Evolutionary conservation across 352 stramenopile species (phyloP), one percentile per base, ranked within the genome.

Genomic region (Phytophthora citricola): DNA sequence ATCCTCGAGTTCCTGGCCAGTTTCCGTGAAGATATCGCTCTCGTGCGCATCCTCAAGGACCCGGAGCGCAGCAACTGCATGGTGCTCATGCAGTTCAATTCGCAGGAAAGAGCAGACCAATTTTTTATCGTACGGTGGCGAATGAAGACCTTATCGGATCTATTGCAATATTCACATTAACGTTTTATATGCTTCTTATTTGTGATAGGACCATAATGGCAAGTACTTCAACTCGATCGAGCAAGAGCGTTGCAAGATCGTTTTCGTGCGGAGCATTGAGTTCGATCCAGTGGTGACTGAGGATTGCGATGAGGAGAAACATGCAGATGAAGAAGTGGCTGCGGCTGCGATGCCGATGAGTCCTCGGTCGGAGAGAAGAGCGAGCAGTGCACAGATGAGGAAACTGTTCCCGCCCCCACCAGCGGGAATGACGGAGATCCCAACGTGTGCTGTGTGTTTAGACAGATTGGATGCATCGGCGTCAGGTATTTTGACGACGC

Each of bases 401-500:
- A 85, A 83, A 56, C 48, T 87, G 51, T 93, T 91, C 29, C 77
- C 78, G 3, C 77, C 65, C 20, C 85, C 87, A 34, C 87, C 89
- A 11, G 66, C 75, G 0, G 85, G 83, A 10, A 93, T 95, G 83
- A 95, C 88, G 26, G 89, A 96, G 63, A 95, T 94, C 62, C 88
- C 90, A 48, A 95, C 85, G 12, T 98, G 93, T 66, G 90, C 92
- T 1, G 93, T 98, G 51, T 98, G 93, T 80, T 75, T 98, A 27
- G 93, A 98, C 55, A 76, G 86, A 8, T 62, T 98, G 49, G 91
- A 97, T 40, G 81, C 84, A 31, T 92, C 88, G 12, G 87, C 83
- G 5, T 96, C 87, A 0, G 87, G 89, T 3, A 97, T 99, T 64
- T 78, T 99, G 22, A 99, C 96, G 29, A 99, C 97, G 24, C 84